Conservation (phyloP, 805 yeast genomes). For the Cyberlindnera maritima region DNA sequence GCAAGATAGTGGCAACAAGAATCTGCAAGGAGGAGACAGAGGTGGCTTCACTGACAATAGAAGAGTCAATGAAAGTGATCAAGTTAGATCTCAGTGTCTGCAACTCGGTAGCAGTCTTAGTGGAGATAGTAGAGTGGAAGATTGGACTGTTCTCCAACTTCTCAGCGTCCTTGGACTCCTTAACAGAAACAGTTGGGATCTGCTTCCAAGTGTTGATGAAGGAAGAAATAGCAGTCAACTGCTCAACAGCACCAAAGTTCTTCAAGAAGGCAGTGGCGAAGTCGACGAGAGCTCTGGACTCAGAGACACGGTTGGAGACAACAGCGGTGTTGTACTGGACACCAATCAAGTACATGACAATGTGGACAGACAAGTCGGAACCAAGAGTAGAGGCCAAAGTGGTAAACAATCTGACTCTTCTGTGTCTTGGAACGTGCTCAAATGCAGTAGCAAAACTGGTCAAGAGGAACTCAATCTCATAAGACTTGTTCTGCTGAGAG, state of each 20-base stretch:
- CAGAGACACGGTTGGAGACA: conserved; percentile 57
- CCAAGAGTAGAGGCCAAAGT: conserved; percentile 78
- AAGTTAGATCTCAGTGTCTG: conserved; percentile 46
- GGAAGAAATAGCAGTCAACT: conserved; percentile 50
- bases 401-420: conserved; percentile 82
- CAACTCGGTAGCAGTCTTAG: conserved; percentile 48
- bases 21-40: conserved; percentile 49
- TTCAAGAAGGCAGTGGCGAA: conserved; percentile 70
- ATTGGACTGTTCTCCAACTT: conserved; percentile 51
- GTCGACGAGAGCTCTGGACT: conserved; percentile 65
- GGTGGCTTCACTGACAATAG: conserved; percentile 33
- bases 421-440: conserved; percentile 93
- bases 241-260: conserved; percentile 66
- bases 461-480: conserved; percentile 79
- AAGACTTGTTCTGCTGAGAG: conserved; percentile 39
- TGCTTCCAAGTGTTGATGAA: conserved; percentile 49
- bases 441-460: conserved; percentile 93
- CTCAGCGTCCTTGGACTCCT: conserved; percentile 25
- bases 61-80: conserved; percentile 53
- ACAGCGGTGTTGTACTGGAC: conserved; percentile 64
- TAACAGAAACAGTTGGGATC: conserved; percentile 36
- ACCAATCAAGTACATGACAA: conserved; percentile 75
- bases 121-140: conserved; percentile 58
- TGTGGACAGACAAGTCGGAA: conserved; percentile 59
- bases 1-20: conserved; percentile 49